Percentiles rank a stretch among this genome's conserved stretches.
phyloP scores from a whole-genome alignment of 1,139 yeast species.

The Candida sp. region DNA sequence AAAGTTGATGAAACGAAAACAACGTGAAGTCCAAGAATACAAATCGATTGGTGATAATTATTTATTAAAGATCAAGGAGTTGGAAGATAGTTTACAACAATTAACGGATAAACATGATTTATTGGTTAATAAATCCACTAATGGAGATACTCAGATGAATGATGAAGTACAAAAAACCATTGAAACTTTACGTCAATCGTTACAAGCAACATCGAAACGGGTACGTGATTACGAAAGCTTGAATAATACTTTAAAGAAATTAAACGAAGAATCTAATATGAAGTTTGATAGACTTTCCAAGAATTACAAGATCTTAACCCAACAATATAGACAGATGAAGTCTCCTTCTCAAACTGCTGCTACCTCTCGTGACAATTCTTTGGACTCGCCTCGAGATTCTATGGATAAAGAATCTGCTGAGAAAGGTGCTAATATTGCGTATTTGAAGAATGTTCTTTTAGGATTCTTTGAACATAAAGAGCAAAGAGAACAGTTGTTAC shows the following conservation, averaged over 20 bases:
- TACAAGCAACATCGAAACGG: slow-evolving; percentile 48
- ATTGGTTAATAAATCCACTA: background rate
- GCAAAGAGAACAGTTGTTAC: slow-evolving; percentile 80
- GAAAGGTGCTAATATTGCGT: slow-evolving; percentile 51
- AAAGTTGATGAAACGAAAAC: slow-evolving; percentile 46
- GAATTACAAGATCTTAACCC: slow-evolving; percentile 59
- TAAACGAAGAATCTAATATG: slow-evolving; percentile 65
- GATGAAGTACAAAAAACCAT: slow-evolving; percentile 23
- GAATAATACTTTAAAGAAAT: slow-evolving; percentile 54
- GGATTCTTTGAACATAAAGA: slow-evolving; percentile 91
- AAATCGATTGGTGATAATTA: slow-evolving; percentile 27
- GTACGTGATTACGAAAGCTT: slow-evolving; percentile 54
- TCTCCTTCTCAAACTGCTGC: slow-evolving; percentile 2
- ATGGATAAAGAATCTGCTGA: background rate
- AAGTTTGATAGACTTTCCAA: slow-evolving; percentile 66
- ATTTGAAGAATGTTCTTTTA: slow-evolving; percentile 79
- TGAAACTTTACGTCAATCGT: slow-evolving; percentile 49
- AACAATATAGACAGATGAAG: slow-evolving; percentile 45
- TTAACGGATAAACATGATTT: slow-evolving; percentile 14
- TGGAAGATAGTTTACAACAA: slow-evolving; percentile 41
- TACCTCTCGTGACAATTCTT: slow-evolving; percentile 2
- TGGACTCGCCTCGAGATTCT: slow-evolving; percentile 2
- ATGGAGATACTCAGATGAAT: slow-evolving; percentile 19
- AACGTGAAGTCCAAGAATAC: slow-evolving; percentile 47
- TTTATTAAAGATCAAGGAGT: slow-evolving; percentile 23